Percentiles rank a stretch among this genome's conserved stretches.
Conservation (phyloP, 768 basidiomycete species). For the Leccinum ochraceum region DNA sequence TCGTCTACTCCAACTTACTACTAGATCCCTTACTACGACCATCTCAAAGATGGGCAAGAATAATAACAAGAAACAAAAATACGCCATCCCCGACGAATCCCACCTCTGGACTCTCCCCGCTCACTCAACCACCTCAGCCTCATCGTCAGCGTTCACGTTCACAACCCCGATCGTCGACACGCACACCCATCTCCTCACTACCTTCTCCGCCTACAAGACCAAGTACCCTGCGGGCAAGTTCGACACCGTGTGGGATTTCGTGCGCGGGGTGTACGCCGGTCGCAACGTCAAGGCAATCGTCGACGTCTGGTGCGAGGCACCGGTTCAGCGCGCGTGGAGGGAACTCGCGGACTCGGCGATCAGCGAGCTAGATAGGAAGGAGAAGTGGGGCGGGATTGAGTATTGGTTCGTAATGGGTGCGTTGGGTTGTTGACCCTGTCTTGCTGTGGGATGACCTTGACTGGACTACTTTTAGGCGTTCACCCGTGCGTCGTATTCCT, state of each 20-base stretch:
- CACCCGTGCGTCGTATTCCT: constrained; percentile 49
- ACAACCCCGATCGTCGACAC: too few species aligned
- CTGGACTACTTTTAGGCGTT: constrained; percentile 48
- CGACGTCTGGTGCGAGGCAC: constrained; percentile 90
- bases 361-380: constrained; percentile 44
- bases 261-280: constrained; percentile 57
- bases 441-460: background rate
- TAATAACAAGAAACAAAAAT: constrained; percentile 40
- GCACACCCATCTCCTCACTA: constrained; percentile 62
- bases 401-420: constrained; percentile 87
- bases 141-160: too few species aligned
- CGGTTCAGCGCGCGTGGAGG: constrained; percentile 60
- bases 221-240: constrained; percentile 62
- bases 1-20: too few species aligned
- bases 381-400: constrained; percentile 65
- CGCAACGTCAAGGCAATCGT: constrained; percentile 66
- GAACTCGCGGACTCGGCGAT: constrained; percentile 74
- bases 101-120: constrained; percentile 34
- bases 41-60: constrained; percentile 41
- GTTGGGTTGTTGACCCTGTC: constrained; percentile 4
- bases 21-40: background rate
- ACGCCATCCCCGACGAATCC: constrained; percentile 31
- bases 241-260: constrained; percentile 65
- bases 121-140: constrained; percentile 20
- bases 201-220: constrained; percentile 59